These are phyloP conservation scores for Beauveria scarabaeidicola DNA, from an alignment of 2,329 filamentous ascomycete genomes.

Conservation along the genomic window DNA sequence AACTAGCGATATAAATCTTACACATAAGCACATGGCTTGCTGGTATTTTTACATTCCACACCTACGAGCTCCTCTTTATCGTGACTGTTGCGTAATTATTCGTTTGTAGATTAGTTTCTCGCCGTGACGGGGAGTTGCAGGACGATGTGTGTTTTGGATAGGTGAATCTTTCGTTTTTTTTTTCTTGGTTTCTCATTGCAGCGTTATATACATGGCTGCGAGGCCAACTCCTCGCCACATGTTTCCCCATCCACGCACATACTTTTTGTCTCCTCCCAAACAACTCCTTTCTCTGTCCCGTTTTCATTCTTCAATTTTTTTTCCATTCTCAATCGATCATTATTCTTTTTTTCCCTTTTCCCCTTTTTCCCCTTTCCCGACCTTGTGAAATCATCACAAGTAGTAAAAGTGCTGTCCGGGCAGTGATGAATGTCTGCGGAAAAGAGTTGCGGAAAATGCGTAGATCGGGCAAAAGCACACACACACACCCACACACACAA, in stretches of 20 bases:
- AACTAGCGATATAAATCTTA: neutral
- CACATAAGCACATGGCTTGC: neutral
- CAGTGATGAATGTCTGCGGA: no score
- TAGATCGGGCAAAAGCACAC: no score
- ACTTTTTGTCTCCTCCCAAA: neutral
- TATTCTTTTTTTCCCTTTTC: no score
- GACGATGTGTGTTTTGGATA: no score
- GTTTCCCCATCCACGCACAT: neutral
- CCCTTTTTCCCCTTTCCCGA: neutral
- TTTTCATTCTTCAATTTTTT: neutral
- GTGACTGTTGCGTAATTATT: neutral
- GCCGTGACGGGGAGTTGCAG: no score
- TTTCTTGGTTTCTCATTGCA: slow-evolving; percentile 4
- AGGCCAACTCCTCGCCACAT: neutral
- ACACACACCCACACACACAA: no score
- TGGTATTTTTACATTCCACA: neutral
- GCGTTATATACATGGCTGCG: slow-evolving; percentile 13
- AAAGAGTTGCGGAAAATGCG: no score
- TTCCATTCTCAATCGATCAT: neutral
- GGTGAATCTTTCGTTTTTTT: neutral
- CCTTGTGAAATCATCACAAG: no score
- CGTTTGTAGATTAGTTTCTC: no score
- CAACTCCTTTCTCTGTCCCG: neutral
- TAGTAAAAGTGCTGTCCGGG: no score
- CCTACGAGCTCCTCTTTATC: neutral